Conservation (phyloP, 257 asterid genomes). For the Lavandula angustifolia region DNA sequence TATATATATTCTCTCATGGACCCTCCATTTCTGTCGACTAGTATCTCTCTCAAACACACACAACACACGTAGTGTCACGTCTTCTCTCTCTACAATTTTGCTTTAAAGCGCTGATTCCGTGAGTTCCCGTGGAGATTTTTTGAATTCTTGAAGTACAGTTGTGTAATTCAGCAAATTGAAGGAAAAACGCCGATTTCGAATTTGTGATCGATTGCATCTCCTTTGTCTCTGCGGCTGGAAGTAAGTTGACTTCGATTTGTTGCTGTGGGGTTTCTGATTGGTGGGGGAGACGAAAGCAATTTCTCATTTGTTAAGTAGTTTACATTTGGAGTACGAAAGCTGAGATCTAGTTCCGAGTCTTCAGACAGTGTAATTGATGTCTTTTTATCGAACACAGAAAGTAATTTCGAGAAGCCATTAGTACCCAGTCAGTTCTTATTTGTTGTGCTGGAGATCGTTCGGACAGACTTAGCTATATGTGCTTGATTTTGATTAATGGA, state of each 20-base stretch:
- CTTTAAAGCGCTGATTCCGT: slow-evolving; percentile 36
- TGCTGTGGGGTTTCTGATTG: slow-evolving; percentile 23
- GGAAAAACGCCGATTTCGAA: slow-evolving; percentile 22
- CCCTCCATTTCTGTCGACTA: slow-evolving; percentile 28
- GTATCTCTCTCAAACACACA: slow-evolving; percentile 13
- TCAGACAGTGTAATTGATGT: slow-evolving; percentile 16
- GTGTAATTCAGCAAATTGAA: slow-evolving; percentile 21
- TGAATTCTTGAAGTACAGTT: slow-evolving; percentile 34
- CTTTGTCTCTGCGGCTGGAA: slow-evolving; percentile 24
- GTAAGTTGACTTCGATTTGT: slow-evolving; percentile 35
- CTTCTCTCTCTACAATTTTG: slow-evolving; percentile 23
- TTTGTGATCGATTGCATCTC: slow-evolving; percentile 28
- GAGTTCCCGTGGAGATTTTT: slow-evolving; percentile 28
- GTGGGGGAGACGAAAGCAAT: background rate
- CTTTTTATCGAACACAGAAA: slow-evolving; percentile 15
- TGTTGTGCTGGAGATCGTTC: slow-evolving; percentile 22
- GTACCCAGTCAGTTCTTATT: background rate
- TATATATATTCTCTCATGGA: slow-evolving; percentile 28
- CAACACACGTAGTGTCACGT: slow-evolving; percentile 27
- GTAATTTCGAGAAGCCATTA: slow-evolving; percentile 22
- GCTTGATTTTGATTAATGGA: slow-evolving; percentile 7
- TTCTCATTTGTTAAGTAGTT: slow-evolving; percentile 5
- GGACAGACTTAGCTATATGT: slow-evolving; percentile 9
- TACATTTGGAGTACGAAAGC: slow-evolving; percentile 17
- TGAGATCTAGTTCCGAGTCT: slow-evolving; percentile 37